Conservation (phyloP, 257 asterid genomes). For the Nicotiana benthamiana region DNA sequence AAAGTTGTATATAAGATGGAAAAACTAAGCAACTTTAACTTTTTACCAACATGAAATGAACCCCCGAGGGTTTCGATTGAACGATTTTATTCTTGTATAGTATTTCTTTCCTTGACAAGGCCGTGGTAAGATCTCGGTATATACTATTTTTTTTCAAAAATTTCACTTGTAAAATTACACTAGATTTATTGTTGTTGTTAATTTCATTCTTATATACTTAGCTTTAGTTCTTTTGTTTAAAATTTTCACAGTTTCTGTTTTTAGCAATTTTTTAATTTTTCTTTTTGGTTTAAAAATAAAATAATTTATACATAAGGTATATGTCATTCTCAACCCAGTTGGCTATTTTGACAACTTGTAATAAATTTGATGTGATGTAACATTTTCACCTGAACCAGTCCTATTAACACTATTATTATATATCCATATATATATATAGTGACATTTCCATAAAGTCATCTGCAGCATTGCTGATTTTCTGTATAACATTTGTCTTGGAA, state of each 20-base stretch:
- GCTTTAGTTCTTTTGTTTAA: not conserved
- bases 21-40: not conserved
- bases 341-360: not conserved
- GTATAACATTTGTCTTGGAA: not conserved
- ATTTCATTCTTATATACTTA: not conserved
- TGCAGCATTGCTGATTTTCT: not conserved
- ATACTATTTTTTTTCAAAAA: no score
- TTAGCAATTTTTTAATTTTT: not conserved
- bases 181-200: no score
- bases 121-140: no score
- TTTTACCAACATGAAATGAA: not conserved
- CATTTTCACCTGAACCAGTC: not conserved
- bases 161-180: no score
- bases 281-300: not conserved
- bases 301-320: not conserved
- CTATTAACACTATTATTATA: not conserved
- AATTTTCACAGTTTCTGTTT: not conserved
- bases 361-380: conserved; percentile 7
- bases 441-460: not conserved
- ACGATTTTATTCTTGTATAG: not conserved
- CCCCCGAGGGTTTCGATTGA: not conserved
- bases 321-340: not conserved
- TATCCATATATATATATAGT: not conserved
- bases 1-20: no score
- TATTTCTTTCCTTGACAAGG: no score